phyloP scores from a whole-genome alignment of 805 yeast species.

The Isabelozyma gotoi region DNA sequence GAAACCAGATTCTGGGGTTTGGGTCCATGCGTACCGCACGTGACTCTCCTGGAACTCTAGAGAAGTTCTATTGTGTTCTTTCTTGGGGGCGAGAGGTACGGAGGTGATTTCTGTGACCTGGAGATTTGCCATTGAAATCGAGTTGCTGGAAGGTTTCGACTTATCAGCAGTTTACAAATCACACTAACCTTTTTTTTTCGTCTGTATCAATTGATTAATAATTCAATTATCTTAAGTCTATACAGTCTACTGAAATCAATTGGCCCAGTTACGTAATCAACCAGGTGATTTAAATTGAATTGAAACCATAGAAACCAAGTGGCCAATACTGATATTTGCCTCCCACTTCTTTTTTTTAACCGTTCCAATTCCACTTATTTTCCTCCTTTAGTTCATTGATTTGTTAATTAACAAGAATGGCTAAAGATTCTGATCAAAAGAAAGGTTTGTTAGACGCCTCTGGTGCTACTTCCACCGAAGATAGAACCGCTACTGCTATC shows the following conservation, averaged over 20 bases:
- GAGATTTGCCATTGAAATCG: not conserved
- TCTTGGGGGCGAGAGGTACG: not conserved
- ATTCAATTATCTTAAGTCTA: not conserved
- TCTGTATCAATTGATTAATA: not conserved
- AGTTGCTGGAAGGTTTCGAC: not conserved
- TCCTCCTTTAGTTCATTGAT: too few relatives aligned
- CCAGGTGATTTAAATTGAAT: not conserved
- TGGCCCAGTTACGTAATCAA: not conserved
- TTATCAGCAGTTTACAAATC: not conserved
- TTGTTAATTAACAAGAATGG: not conserved
- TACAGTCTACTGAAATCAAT: not conserved
- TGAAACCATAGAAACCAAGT: not conserved
- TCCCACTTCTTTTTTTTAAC: too few relatives aligned
- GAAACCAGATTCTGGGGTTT: not conserved
- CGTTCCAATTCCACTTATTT: too few relatives aligned
- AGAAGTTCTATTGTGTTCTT: not conserved
- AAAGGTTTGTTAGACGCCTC: slow-evolving; percentile 54
- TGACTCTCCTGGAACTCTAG: not conserved
- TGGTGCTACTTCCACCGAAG: slow-evolving; percentile 60
- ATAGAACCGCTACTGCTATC: slow-evolving; percentile 93
- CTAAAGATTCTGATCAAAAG: slow-evolving; percentile 14
- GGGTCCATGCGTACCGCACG: too few relatives aligned
- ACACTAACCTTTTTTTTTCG: not conserved
- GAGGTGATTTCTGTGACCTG: not conserved
- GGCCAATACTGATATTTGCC: too few relatives aligned